These are phyloP conservation scores for Aureobasidium sp. DNA, from an alignment of 2,329 filamentous ascomycete species.

Conservation along the genomic window DNA sequence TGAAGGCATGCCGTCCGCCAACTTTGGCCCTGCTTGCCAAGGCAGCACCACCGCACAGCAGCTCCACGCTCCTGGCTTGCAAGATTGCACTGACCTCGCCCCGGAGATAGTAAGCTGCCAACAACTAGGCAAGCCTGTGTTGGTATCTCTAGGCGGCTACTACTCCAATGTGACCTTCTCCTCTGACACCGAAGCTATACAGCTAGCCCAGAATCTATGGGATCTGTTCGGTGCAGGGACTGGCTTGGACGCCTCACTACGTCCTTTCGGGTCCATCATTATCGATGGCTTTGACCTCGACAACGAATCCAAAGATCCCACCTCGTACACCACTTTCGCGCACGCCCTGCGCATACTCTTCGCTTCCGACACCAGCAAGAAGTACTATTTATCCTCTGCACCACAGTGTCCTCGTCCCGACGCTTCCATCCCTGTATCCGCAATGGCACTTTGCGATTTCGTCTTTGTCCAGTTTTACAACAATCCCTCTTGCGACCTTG, in stretches of 20 bases:
- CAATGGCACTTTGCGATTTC: slow-evolving; percentile 32
- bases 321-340: slow-evolving; percentile 27
- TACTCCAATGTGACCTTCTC: slow-evolving; percentile 25
- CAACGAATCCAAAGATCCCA: slow-evolving; percentile 28
- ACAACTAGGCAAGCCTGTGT: slow-evolving; percentile 31
- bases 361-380: slow-evolving; percentile 23
- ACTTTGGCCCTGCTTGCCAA: slow-evolving; percentile 31
- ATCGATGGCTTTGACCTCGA: slow-evolving; percentile 36
- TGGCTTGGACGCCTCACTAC: slow-evolving; percentile 20
- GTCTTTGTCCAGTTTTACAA: slow-evolving; percentile 41
- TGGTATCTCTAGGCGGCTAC: slow-evolving; percentile 33
- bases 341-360: slow-evolving; percentile 27
- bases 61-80: slow-evolving; percentile 31
- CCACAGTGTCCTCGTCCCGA: slow-evolving; percentile 37
- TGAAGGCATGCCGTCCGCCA: slow-evolving; percentile 27
- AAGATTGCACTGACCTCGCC: slow-evolving; percentile 33
- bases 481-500: slow-evolving; percentile 32
- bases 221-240: slow-evolving; percentile 29
- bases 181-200: slow-evolving; percentile 23
- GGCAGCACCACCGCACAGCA: slow-evolving; percentile 28
- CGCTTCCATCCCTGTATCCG: slow-evolving; percentile 27
- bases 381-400: slow-evolving; percentile 34
- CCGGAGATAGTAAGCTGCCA: slow-evolving; percentile 32
- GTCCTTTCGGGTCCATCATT: slow-evolving; percentile 28
- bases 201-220: slow-evolving; percentile 31